phyloP scores from a whole-genome alignment of 164 flowering plant genomes.

The Magnolia sinica region DNA sequence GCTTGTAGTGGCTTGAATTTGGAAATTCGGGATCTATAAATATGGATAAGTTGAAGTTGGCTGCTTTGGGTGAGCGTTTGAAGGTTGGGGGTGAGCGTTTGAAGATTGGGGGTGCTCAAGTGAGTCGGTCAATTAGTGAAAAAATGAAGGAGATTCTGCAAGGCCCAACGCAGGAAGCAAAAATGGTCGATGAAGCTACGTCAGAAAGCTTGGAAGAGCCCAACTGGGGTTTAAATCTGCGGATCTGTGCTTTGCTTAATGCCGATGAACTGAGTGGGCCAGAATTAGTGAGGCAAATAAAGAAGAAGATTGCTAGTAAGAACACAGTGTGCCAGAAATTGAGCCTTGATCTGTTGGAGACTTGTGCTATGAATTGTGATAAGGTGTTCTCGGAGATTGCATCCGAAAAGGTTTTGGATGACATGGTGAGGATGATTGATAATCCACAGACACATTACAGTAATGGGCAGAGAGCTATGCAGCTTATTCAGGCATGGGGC shows the following conservation, averaged over 20 bases:
- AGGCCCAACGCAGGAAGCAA: conserved; percentile 63
- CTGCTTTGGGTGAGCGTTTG: conserved; percentile 29
- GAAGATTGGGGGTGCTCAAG: conserved; percentile 60
- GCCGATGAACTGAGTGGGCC: conserved; percentile 61
- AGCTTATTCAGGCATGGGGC: conserved; percentile 83
- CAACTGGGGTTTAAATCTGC: conserved; percentile 76
- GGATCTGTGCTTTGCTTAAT: conserved; percentile 67
- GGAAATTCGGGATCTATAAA: neutral
- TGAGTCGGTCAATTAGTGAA: conserved; percentile 56
- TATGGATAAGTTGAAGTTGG: conserved; percentile 59
- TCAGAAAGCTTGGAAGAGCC: conserved; percentile 57
- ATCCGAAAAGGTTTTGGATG: conserved; percentile 87
- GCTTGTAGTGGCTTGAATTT: neutral
- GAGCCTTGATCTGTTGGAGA: conserved; percentile 71
- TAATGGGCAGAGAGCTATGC: conserved; percentile 45
- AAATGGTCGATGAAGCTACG: conserved; percentile 82
- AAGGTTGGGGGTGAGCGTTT: conserved; percentile 43
- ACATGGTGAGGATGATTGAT: conserved; percentile 81
- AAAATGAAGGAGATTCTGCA: conserved; percentile 73
- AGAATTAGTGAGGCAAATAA: conserved; percentile 68
- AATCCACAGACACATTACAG: conserved; percentile 43
- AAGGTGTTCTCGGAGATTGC: conserved; percentile 86
- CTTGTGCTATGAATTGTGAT: conserved; percentile 78
- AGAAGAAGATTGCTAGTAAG: conserved; percentile 56
- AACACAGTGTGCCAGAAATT: conserved; percentile 43